These are phyloP conservation scores for Botryotinia calthae DNA, from an alignment of 2,329 filamentous ascomycete species.

Conservation along the genomic window DNA sequence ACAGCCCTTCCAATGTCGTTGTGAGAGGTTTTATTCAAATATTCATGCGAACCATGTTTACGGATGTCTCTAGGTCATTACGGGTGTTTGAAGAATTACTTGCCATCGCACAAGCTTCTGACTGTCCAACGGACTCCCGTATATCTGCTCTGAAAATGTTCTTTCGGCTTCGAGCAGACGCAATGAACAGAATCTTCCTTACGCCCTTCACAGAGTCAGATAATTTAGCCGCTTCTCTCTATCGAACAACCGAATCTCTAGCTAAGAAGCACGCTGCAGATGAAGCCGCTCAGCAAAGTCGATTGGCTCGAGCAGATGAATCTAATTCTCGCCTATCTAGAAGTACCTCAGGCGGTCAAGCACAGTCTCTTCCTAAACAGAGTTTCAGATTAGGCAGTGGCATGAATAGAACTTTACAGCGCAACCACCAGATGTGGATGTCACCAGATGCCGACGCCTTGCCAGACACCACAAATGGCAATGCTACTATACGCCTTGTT, in stretches of 20 bases:
- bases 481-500: slow-evolving; percentile 36
- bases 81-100: slow-evolving; percentile 63
- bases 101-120: slow-evolving; percentile 57
- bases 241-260: slow-evolving; percentile 57
- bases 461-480: slow-evolving; percentile 44
- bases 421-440: slow-evolving; percentile 56
- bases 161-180: slow-evolving; percentile 80
- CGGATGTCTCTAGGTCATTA: slow-evolving; percentile 61
- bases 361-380: slow-evolving; percentile 40
- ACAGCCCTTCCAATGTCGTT: slow-evolving; percentile 67
- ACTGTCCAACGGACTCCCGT: slow-evolving; percentile 65
- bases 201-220: slow-evolving; percentile 68
- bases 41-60: slow-evolving; percentile 71
- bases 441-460: slow-evolving; percentile 56
- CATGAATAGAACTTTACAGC: slow-evolving; percentile 34
- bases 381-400: slow-evolving; percentile 35
- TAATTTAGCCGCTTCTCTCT: slow-evolving; percentile 68
- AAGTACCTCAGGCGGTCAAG: slow-evolving; percentile 37
- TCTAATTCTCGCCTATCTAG: slow-evolving; percentile 33
- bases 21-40: slow-evolving; percentile 69
- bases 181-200: slow-evolving; percentile 72
- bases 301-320: slow-evolving; percentile 41
- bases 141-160: slow-evolving; percentile 74
- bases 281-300: slow-evolving; percentile 43
- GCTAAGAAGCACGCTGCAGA: slow-evolving; percentile 43